Evolutionary conservation across 2,329 filamentous ascomycete genomes (phyloP), one percentile per base, ranked within the genome.

Genomic region (Aspergillus proliferans): DNA sequence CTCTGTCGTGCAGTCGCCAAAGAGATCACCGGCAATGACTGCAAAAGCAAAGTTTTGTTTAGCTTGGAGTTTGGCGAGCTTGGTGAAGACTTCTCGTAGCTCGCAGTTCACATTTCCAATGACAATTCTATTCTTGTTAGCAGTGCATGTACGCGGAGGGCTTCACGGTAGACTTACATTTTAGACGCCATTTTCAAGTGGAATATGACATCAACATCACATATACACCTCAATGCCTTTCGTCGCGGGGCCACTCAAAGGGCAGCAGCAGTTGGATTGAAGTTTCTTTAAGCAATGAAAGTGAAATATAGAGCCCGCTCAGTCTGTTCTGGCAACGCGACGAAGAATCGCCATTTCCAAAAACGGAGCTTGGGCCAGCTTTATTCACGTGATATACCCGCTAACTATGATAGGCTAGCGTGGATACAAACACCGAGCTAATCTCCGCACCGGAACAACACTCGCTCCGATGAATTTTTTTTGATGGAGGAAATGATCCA

Each of bases 31-130:
- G 8, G 83, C 82, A 28, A 95, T 74, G 48, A 98, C 83, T 14
- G 88, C 90, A 60, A 96, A 86, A 12, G 87, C 79, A 67, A 98
- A 97, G 62, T 78, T 80, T 65, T 96, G 93, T 71, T 96, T 97
- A 33, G 83, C 75, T 59, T 97, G 91, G 2, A 97, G 76, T 8
- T 82, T 80, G 7, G 84, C 77, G 18, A 97, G 75, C 70, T 96
- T 98, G 52, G 81, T 77, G 66, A 98, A 88, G 8, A 87, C 84
- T 10, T 84, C 70, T 54, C 81, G 77, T 46, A 96, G 79, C 63
- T 87, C 83, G 61, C 92, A 92, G 64, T 90, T 85, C 55, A 95
- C 78, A 64, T 84, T 84, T 49, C 93, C 93, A 52, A 95, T 74
- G 36, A 96, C 88, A 60, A 93, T 58, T 46, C 72, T 84, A 50